Evolutionary conservation across 495 filamentous ascomycete species (phyloP), one percentile per base, ranked within the genome.

Genomic region (Aspergillus baeticus): DNA sequence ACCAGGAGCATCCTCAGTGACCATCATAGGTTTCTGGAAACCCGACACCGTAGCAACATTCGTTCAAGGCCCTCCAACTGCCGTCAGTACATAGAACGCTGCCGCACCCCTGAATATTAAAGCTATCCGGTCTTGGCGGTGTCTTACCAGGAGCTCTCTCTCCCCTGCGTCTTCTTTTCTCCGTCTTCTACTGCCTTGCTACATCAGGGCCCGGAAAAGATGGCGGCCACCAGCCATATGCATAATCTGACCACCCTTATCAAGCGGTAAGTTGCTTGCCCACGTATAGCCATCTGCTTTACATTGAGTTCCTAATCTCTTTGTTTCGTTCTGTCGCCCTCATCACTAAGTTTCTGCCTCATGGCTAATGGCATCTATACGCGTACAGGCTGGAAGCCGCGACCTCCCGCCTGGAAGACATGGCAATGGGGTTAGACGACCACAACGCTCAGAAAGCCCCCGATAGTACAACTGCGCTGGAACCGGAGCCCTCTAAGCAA

Each of bases 191-290:
- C 47, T 53, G 61, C 58, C 63, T 63, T 66, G 18, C 60, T 62
- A 47, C 10, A 29, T 48, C 44, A 39, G 26, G 46, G 50, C 29
- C 23, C 54, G 36, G 26, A 53, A 64, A 74, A 61, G 61, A 85
- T 83, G 79, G 78, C 78, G 62, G 71, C 73, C 51, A 65, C 63
- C 62, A 77, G 71, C 74, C 87, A 91, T 65, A 96, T 98, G 89
- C 86, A 98, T 79, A 97, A 97, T 69, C 76, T 98, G 57, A 94
- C 91, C 39, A 98, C 94, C 51, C 82, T 98, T 62, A 96, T 98
- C 80, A 98, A 98, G 83, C 85, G 94, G 94, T 98, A 82, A 63
- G 83, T 68, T 34, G 20, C 44, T 54, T 22, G 20, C 26, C 51
- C 44, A 51, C 36, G 45, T 15, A 29, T 53, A 1, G 39, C 36